Evolutionary conservation across 2,329 filamentous ascomycete genomes (phyloP).

Genomic region (Xylaria sp.): DNA sequence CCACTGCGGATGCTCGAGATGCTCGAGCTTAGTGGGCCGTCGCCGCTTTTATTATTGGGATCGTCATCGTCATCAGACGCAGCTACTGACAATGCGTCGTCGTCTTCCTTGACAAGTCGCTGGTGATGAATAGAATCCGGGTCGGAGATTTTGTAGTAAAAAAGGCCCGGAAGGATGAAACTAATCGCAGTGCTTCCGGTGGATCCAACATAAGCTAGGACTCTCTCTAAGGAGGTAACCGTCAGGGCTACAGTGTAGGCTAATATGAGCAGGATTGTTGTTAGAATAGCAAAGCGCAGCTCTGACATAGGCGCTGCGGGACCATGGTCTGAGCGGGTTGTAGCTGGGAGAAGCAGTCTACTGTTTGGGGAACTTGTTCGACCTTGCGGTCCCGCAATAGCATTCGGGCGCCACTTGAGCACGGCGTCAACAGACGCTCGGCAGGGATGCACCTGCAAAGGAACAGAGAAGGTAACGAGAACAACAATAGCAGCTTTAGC

Average conservation of each 20-base stretch:
- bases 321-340: slow-evolving; percentile 56
- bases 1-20: slow-evolving; percentile 52
- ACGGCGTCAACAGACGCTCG: slow-evolving; percentile 94
- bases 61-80: slow-evolving; percentile 46
- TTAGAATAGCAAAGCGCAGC: slow-evolving; percentile 85
- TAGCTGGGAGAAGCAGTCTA: slow-evolving; percentile 51
- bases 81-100: slow-evolving; percentile 70
- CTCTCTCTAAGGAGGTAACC: slow-evolving; percentile 85
- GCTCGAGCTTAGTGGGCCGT: slow-evolving; percentile 52
- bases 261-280: slow-evolving; percentile 80
- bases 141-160: slow-evolving; percentile 97
- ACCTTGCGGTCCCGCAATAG: slow-evolving; percentile 45
- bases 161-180: slow-evolving; percentile 93
- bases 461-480: slow-evolving; percentile 95
- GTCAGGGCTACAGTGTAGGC: slow-evolving; percentile 91
- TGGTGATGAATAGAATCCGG: slow-evolving; percentile 88
- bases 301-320: slow-evolving; percentile 76
- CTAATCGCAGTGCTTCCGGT: slow-evolving; percentile 95
- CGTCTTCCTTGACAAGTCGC: slow-evolving; percentile 86
- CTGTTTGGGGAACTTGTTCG: slow-evolving; percentile 49
- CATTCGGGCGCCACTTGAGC: slow-evolving; percentile 82
- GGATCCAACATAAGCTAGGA: slow-evolving; percentile 92
- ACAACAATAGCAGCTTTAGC: slow-evolving; percentile 95
- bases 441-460: slow-evolving; percentile 93
- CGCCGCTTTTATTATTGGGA: slow-evolving; percentile 31